These are phyloP conservation scores for Elsinoe fawcettii DNA, from an alignment of 2,329 filamentous ascomycete species.

Conservation along the genomic window DNA sequence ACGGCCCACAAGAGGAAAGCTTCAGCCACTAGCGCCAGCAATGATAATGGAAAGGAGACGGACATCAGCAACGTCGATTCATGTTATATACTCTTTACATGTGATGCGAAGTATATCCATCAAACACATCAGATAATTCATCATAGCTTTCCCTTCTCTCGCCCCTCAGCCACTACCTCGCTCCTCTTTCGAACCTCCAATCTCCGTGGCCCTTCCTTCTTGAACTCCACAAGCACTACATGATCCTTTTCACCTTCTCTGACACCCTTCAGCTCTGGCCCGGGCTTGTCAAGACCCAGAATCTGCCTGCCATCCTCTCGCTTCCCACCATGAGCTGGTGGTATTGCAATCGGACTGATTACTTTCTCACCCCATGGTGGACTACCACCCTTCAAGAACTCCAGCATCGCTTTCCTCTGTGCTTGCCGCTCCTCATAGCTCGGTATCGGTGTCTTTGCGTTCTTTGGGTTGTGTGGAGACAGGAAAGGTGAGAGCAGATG, in stretches of 20 bases:
- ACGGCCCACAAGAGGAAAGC: neutral
- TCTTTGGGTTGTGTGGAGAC: conserved; percentile 27
- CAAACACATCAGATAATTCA: neutral
- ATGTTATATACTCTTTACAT: too few species aligned
- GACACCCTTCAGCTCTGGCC: conserved; percentile 46
- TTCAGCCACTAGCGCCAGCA: neutral
- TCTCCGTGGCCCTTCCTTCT: conserved; percentile 48
- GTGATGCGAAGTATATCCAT: too few species aligned
- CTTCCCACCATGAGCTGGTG: conserved; percentile 31
- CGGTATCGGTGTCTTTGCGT: conserved; percentile 23
- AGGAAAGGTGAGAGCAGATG: conserved; percentile 51
- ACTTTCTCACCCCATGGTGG: conserved; percentile 39
- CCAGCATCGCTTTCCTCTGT: conserved; percentile 47
- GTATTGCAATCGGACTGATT: conserved; percentile 35
- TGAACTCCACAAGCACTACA: conserved; percentile 51
- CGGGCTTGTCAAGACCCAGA: conserved; percentile 47
- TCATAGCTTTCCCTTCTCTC: conserved; percentile 28
- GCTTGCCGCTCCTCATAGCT: conserved; percentile 34
- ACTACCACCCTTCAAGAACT: conserved; percentile 43
- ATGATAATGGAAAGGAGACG: neutral
- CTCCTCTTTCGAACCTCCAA: conserved; percentile 43
- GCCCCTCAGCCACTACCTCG: conserved; percentile 46
- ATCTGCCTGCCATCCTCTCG: conserved; percentile 44
- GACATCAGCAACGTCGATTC: too few species aligned
- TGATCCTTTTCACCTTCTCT: conserved; percentile 47